A percentile compares a stretch with the other conserved stretches of the same genome.
These are phyloP conservation scores for Linaria vulgaris DNA, from an alignment of 257 asterid species.

Conservation along the genomic window DNA sequence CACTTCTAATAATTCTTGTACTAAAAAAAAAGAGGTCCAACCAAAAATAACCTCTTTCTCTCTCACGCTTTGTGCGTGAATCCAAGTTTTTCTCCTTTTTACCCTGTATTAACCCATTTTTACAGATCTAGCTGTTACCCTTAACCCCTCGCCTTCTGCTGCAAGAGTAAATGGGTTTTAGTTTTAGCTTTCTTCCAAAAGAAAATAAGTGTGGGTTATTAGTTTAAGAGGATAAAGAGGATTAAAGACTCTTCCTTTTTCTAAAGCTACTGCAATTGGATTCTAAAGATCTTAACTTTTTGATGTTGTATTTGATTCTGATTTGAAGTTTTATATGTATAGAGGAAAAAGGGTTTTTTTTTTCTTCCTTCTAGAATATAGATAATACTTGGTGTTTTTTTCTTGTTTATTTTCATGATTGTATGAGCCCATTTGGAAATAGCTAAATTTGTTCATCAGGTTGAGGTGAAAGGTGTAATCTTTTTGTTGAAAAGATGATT, in stretches of 20 bases:
- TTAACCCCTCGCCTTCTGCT: conserved; percentile 29
- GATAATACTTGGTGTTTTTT: conserved; percentile 16
- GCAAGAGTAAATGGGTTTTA: conserved; percentile 13
- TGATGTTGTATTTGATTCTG: conserved; percentile 8
- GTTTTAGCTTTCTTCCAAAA: conserved; percentile 29
- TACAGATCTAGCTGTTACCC: conserved; percentile 43
- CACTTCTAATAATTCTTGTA: too few relatives aligned
- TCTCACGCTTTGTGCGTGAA: too few relatives aligned
- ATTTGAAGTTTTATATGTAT: neutral
- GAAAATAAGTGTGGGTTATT: conserved; percentile 10
- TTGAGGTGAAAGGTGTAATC: neutral
- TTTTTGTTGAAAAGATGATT: conserved; percentile 55
- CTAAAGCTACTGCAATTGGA: conserved; percentile 6
- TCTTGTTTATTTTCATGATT: conserved; percentile 15
- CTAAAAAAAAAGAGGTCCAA: too few relatives aligned
- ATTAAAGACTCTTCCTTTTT: conserved; percentile 21
- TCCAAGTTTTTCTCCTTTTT: neutral
- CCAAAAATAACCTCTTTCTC: too few relatives aligned
- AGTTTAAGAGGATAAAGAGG: conserved; percentile 11
- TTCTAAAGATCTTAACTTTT: conserved; percentile 23
- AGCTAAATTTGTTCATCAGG: conserved; percentile 1
- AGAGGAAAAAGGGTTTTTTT: conserved; percentile 5
- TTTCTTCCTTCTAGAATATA: conserved; percentile 6
- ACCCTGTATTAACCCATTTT: conserved; percentile 16
- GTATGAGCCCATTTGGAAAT: conserved; percentile 22